phyloP scores from a whole-genome alignment of 2,329 filamentous ascomycete species.

The Coniochaeta pulveracea region DNA sequence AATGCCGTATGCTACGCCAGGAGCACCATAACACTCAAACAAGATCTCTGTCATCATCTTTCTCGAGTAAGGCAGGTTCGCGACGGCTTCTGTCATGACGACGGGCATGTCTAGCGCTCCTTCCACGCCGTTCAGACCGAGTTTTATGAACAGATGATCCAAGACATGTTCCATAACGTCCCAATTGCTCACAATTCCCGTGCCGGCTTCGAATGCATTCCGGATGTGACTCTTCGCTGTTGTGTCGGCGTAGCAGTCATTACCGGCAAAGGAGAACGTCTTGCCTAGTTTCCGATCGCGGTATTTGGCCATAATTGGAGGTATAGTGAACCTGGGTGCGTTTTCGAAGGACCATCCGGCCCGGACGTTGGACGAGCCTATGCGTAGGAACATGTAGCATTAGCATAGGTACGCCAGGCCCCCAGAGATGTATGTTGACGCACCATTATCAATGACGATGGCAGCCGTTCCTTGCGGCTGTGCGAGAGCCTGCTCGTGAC shows the following conservation, averaged over 20 bases:
- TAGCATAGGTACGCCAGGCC: not conserved
- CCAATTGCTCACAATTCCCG: constrained; percentile 91
- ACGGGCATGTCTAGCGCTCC: constrained; percentile 75
- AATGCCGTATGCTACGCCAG: constrained; percentile 85
- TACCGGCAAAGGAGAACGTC: constrained; percentile 84
- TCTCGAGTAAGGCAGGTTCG: constrained; percentile 78
- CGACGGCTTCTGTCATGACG: constrained; percentile 91
- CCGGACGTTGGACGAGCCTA: constrained; percentile 79
- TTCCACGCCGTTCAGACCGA: constrained; percentile 69
- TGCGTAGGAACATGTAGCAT: constrained; percentile 9
- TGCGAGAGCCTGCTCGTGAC: constrained; percentile 56
- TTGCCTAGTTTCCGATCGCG: constrained; percentile 87
- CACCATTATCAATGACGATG: constrained; percentile 98
- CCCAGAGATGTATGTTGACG: constrained; percentile 8
- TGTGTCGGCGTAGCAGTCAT: constrained; percentile 89
- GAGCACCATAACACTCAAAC: constrained; percentile 90
- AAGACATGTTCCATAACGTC: constrained; percentile 92
- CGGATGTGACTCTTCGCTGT: constrained; percentile 84
- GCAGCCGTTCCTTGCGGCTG: constrained; percentile 48
- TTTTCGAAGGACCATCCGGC: constrained; percentile 94
- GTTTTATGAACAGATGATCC: constrained; percentile 89
- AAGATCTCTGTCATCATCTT: constrained; percentile 96
- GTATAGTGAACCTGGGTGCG: constrained; percentile 66
- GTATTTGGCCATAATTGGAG: constrained; percentile 90
- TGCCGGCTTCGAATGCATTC: constrained; percentile 82